A percentile compares a stretch with the other conserved stretches of the same genome.
Evolutionary conservation across 306 rosid species (phyloP).

Genomic region (Cyamopsis tetragonoloba): DNA sequence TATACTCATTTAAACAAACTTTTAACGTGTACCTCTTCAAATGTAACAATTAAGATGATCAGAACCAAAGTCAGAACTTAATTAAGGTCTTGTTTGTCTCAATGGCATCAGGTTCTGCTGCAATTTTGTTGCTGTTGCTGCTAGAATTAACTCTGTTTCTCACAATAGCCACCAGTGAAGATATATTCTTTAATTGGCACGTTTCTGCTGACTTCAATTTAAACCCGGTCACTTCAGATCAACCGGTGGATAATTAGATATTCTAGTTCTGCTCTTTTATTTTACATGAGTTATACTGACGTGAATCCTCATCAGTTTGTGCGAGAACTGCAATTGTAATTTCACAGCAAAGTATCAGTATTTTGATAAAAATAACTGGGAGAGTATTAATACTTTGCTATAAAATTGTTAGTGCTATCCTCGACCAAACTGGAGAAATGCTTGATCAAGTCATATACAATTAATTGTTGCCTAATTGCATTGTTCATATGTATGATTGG

Average conservation of each 20-base stretch:
- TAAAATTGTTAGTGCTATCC: too few relatives aligned
- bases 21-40: background rate
- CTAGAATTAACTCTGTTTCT: background rate
- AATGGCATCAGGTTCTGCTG: constrained; percentile 33
- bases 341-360: too few relatives aligned
- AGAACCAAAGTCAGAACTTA: background rate
- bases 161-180: constrained; percentile 21
- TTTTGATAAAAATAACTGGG: too few relatives aligned
- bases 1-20: too few relatives aligned
- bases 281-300: too few relatives aligned
- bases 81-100: background rate
- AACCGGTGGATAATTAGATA: constrained; percentile 52
- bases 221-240: constrained; percentile 38
- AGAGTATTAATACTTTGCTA: too few relatives aligned
- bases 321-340: too few relatives aligned
- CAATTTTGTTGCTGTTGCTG: constrained; percentile 26
- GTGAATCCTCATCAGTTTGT: too few relatives aligned
- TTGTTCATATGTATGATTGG: background rate
- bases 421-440: too few relatives aligned
- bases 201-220: constrained; percentile 29
- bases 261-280: too few relatives aligned
- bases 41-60: background rate
- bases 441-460: background rate
- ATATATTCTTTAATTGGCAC: constrained; percentile 55
- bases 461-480: background rate